A percentile compares a stretch with the other conserved stretches of the same genome.
Conservation (phyloP, 768 basidiomycete genomes). For the Polyporus arcularius region DNA sequence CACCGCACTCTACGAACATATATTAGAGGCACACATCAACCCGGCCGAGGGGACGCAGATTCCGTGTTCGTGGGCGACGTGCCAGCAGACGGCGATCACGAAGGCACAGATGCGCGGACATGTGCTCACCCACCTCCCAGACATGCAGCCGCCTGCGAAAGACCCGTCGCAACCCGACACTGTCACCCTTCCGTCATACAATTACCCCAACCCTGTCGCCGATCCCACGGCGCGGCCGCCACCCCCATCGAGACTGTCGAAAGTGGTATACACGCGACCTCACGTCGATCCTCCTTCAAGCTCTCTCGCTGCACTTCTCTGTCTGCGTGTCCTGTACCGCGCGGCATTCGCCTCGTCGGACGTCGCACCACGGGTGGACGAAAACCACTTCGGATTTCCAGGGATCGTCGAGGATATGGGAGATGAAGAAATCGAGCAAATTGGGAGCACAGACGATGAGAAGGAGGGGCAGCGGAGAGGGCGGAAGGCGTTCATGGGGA, state of each 20-base stretch:
- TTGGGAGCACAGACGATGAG: constrained; percentile 39
- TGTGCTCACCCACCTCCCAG: constrained; percentile 75
- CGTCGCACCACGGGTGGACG: constrained; percentile 66
- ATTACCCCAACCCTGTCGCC: constrained; percentile 55
- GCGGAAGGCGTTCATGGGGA: constrained; percentile 66
- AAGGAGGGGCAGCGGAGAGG: constrained; percentile 73
- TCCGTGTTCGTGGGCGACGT: constrained; percentile 75
- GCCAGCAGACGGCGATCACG: constrained; percentile 48
- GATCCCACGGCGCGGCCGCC: constrained; percentile 67
- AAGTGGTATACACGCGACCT: constrained; percentile 60
- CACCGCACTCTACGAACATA: constrained; percentile 73
- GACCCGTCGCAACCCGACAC: constrained; percentile 74
- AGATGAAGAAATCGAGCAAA: constrained; percentile 61
- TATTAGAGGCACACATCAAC: constrained; percentile 57
- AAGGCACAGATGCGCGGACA: constrained; percentile 62
- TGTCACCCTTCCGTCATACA: constrained; percentile 63
- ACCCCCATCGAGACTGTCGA: constrained; percentile 69
- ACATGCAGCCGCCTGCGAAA: constrained; percentile 51
- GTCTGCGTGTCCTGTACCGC: constrained; percentile 82
- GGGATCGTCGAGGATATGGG: constrained; percentile 65
- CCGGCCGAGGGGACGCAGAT: constrained; percentile 44
- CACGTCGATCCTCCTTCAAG: constrained; percentile 66
- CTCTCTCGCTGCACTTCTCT: constrained; percentile 78
- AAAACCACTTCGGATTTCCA: constrained; percentile 90
- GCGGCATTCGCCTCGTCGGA: constrained; percentile 75